Base-by-base conservation (phyloP, 2,329 filamentous ascomycete species). In the Exophiala xenobiotica region DNA sequence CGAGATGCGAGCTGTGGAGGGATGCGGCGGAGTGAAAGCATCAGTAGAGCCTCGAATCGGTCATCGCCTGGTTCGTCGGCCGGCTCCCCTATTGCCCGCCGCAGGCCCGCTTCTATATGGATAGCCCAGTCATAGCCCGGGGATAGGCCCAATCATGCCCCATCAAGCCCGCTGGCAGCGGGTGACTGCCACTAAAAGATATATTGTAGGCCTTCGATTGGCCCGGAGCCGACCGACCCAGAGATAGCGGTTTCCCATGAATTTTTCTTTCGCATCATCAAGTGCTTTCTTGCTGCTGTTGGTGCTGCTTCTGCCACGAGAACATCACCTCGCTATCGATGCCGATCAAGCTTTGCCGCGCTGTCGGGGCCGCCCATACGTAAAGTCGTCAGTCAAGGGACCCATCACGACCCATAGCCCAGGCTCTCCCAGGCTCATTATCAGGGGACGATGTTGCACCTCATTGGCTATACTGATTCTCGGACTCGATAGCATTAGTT, bases 201-300 rank as follows among this genome's bases (percentile, higher is more conserved):
- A 4, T 18, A 16, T 35, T 1, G 18, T 49, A 14, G 31, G 18
- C n/a, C 9, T 12, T 6, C 31, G 38, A 49, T 55, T 55, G 49
- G 48, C 19, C 35, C 49, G 48, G 53, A 20, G 39, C 11, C 40
- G 35, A 26, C 53, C 53, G 53, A 55, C 29, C 19, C 38, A 27
- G 5, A 33, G 53, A 49, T 55, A 51, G 41, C 12, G 16, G 27
- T 20, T 49, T 33, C 16, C 27, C 7, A 46, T 41, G 16, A 27
- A 8, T 27, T 26, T 26, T 46, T 41, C 42, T 39, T 20, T 41
- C 51, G 31, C 43, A 44, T 47, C 42, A 51, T 38, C 38, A 40
- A 26, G 12, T 9, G 16, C 37, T 14, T 33, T 33, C 4, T 7
- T 6, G 5, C n/a, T 5, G 6, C 31, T 14, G 3, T 5, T 16